phyloP scores from a whole-genome alignment of 352 stramenopile genomes.

The Saprolegnia parasitica region DNA sequence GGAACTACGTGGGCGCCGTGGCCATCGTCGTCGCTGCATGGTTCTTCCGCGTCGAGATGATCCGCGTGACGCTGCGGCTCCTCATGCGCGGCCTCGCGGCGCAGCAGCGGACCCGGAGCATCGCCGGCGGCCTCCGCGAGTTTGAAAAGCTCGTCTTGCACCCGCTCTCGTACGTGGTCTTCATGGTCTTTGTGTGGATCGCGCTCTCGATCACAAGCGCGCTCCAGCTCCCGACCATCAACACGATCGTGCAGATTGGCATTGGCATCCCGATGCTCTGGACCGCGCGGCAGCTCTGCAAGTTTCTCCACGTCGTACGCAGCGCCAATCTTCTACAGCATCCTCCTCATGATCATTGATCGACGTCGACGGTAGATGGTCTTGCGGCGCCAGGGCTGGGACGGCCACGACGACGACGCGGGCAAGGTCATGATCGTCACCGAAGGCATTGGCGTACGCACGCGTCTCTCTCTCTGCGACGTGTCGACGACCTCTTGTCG shows the following conservation, averaged over 20 bases:
- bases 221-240: slow-evolving; percentile 42
- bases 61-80: slow-evolving; percentile 68
- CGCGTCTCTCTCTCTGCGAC: neutral
- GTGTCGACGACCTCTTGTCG: neutral
- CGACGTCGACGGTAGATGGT: slow-evolving; percentile 41
- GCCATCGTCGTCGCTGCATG: slow-evolving; percentile 61
- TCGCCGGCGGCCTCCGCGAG: slow-evolving; percentile 72
- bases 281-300: slow-evolving; percentile 74
- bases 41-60: slow-evolving; percentile 67
- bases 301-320: slow-evolving; percentile 50
- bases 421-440: slow-evolving; percentile 84
- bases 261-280: slow-evolving; percentile 73
- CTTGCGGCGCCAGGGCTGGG: slow-evolving; percentile 78
- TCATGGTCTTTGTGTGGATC: slow-evolving; percentile 70
- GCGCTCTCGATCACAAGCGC: slow-evolving; percentile 64
- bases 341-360: neutral
- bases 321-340: neutral
- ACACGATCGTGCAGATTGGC: slow-evolving; percentile 53
- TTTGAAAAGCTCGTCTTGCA: slow-evolving; percentile 77
- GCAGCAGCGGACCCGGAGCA: slow-evolving; percentile 25
- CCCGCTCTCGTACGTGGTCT: slow-evolving; percentile 77
- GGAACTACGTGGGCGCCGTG: slow-evolving; percentile 31
- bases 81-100: slow-evolving; percentile 51
- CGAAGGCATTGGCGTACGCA: slow-evolving; percentile 61
- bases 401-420: slow-evolving; percentile 71